A percentile compares a stretch with the other conserved stretches of the same genome.
phyloP scores from a whole-genome alignment of 352 stramenopile species.

The Phytophthora constricta region DNA sequence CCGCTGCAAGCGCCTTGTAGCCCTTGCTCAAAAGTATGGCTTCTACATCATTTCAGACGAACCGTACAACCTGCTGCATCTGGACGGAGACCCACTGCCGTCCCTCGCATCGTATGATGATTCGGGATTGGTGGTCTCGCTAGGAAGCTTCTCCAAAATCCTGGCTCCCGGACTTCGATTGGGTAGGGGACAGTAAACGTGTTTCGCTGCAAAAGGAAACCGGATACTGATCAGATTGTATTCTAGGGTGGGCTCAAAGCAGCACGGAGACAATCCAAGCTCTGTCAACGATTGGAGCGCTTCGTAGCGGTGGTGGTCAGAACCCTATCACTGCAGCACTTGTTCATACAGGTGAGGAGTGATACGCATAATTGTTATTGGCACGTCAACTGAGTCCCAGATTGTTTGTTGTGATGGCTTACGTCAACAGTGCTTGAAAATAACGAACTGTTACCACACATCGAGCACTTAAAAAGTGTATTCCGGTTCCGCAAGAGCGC shows the following conservation, averaged over 20 bases:
- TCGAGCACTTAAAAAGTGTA: conserved; percentile 48
- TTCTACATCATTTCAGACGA: conserved; percentile 93
- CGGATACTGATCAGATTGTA: not conserved
- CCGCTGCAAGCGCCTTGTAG: conserved; percentile 75
- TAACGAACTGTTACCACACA: conserved; percentile 52
- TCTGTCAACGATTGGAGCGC: conserved; percentile 75
- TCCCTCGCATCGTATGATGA: conserved; percentile 75
- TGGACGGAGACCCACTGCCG: conserved; percentile 54
- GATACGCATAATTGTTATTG: conserved; percentile 4
- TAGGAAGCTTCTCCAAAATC: conserved; percentile 97
- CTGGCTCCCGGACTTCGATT: conserved; percentile 90
- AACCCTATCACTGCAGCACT: conserved; percentile 90
- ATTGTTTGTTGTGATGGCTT: conserved; percentile 29
- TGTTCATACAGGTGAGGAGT: conserved; percentile 67
- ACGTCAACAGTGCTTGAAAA: conserved; percentile 70
- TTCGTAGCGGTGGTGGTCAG: conserved; percentile 91
- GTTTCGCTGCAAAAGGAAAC: no score
- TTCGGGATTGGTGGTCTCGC: conserved; percentile 73
- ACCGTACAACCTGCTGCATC: conserved; percentile 93
- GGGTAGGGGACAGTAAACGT: conserved; percentile 60
- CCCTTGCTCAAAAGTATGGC: conserved; percentile 79
- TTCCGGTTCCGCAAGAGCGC: conserved; percentile 51
- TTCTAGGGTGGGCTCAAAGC: conserved; percentile 68
- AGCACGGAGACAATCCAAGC: conserved; percentile 59
- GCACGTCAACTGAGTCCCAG: no score